These are phyloP conservation scores for Lyophyllum semitale DNA, from an alignment of 768 basidiomycete species.

Conservation along the genomic window DNA sequence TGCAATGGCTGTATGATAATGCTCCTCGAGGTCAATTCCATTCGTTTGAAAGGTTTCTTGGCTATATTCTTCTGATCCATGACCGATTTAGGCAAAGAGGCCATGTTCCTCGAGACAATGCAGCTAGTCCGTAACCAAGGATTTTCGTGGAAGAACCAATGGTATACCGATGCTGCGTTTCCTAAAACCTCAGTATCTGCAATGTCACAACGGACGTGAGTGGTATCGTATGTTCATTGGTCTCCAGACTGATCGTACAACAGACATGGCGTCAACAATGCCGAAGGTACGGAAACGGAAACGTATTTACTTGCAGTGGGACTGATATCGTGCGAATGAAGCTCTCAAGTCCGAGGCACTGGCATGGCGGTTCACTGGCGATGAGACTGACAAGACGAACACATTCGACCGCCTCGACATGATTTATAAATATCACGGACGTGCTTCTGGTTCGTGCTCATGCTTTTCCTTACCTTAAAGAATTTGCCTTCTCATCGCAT, in stretches of 20 bases:
- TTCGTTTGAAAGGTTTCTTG: background rate
- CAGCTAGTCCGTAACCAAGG: slow-evolving; percentile 38
- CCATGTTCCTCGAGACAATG: slow-evolving; percentile 40
- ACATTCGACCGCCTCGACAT: slow-evolving; percentile 40
- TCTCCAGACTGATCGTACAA: background rate
- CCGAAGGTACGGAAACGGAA: slow-evolving; percentile 25
- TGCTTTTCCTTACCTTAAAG: too few species aligned
- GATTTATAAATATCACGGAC: slow-evolving; percentile 40
- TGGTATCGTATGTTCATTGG: background rate
- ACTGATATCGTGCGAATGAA: slow-evolving; percentile 4
- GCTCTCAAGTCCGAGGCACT: slow-evolving; percentile 45
- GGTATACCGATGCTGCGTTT: slow-evolving; percentile 39
- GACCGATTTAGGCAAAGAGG: slow-evolving; percentile 30
- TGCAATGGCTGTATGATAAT: slow-evolving; percentile 45
- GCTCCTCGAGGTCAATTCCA: slow-evolving; percentile 33
- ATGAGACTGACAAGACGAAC: slow-evolving; percentile 37
- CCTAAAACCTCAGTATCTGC: slow-evolving; percentile 30
- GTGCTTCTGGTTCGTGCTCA: slow-evolving; percentile 29
- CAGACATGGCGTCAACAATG: slow-evolving; percentile 45
- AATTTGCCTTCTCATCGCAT: background rate
- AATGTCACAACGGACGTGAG: slow-evolving; percentile 33
- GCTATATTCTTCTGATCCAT: background rate
- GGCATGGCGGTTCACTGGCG: slow-evolving; percentile 41
- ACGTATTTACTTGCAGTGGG: too few species aligned
- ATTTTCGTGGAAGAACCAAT: slow-evolving; percentile 43